Percentiles rank a stretch among this genome's conserved stretches.
Conservation (phyloP, 1,139 yeast species). For the Eremothecium gossypii region DNA sequence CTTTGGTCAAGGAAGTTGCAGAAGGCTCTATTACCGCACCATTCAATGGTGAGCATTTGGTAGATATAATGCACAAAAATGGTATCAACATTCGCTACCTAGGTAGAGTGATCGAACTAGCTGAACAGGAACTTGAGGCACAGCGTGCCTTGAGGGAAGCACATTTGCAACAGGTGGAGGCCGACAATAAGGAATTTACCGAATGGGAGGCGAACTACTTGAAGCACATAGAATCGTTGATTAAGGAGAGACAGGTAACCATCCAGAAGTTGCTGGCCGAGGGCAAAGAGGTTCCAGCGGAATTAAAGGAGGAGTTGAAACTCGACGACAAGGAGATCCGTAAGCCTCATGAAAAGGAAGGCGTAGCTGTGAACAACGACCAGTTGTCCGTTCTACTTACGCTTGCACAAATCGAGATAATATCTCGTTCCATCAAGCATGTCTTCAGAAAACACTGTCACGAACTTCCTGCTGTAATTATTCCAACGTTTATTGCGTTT, state of each 20-base stretch:
- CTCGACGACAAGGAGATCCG: conserved; percentile 32
- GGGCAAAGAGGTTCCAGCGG: conserved; percentile 31
- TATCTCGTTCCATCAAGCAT: conserved; percentile 75
- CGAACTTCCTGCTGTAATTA: conserved; percentile 42
- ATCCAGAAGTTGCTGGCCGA: conserved; percentile 30
- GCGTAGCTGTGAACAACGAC: conserved; percentile 24
- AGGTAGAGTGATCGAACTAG: conserved; percentile 40
- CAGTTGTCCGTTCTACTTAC: conserved; percentile 38
- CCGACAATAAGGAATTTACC: conserved; percentile 30
- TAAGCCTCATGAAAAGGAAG: conserved; percentile 30
- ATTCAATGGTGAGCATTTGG: conserved; percentile 70
- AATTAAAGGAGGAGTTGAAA: conserved; percentile 29
- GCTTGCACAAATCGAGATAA: conserved; percentile 56
- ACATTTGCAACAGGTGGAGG: conserved; percentile 23
- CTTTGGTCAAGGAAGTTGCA: conserved; percentile 44
- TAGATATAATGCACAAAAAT: conserved; percentile 56
- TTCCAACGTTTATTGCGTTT: conserved; percentile 55
- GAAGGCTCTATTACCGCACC: conserved; percentile 51
- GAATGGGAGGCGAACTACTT: conserved; percentile 28
- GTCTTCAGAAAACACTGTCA: conserved; percentile 45
- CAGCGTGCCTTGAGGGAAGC: conserved; percentile 25
- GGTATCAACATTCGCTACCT: conserved; percentile 90
- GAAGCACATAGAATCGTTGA: conserved; percentile 32
- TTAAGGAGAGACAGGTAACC: conserved; percentile 34
- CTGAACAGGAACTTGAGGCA: conserved; percentile 22